A percentile compares a stretch with the other conserved stretches of the same genome.
These are phyloP conservation scores for Kazachstania bromeliacearum DNA, from an alignment of 805 yeast species.

Conservation along the genomic window DNA sequence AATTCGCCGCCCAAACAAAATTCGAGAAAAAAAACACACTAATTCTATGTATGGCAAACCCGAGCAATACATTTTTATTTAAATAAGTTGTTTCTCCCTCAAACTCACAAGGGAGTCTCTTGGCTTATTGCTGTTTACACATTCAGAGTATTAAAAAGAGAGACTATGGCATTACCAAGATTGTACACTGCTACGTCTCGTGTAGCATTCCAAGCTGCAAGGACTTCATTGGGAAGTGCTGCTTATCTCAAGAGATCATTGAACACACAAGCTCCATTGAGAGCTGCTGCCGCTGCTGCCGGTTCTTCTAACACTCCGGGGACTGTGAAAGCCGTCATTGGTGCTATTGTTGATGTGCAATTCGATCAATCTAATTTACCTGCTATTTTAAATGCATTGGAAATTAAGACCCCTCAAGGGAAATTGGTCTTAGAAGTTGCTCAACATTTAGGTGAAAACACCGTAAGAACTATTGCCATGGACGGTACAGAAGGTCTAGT, in stretches of 20 bases:
- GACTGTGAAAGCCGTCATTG: conserved; percentile 93
- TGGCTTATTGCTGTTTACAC: too few species aligned
- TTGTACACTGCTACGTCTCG: conserved; percentile 55
- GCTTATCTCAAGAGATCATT: conserved; percentile 9
- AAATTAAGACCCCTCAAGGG: conserved; percentile 70
- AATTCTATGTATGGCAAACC: too few species aligned
- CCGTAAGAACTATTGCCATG: conserved; percentile 99
- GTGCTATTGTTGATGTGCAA: conserved; percentile 99
- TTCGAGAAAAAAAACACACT: too few species aligned
- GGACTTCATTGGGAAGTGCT: conserved; percentile 42
- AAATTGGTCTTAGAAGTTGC: conserved; percentile 94
- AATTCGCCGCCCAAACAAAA: too few species aligned
- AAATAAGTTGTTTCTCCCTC: too few species aligned
- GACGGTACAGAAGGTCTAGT: conserved; percentile 99
- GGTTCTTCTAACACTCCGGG: conserved; percentile 39
- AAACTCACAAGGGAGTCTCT: too few species aligned
- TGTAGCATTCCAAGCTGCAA: conserved; percentile 82
- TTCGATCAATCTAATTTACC: conserved; percentile 96
- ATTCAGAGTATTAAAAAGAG: background rate
- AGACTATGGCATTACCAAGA: conserved; percentile 47
- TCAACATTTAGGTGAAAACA: conserved; percentile 99
- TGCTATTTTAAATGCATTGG: conserved; percentile 93
- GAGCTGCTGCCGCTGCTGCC: conserved; percentile 47
- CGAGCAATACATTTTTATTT: too few species aligned
- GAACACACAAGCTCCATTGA: conserved; percentile 9